These are phyloP conservation scores for Fusarium decemcellulare DNA, from an alignment of 2,329 filamentous ascomycete genomes.

Conservation along the genomic window DNA sequence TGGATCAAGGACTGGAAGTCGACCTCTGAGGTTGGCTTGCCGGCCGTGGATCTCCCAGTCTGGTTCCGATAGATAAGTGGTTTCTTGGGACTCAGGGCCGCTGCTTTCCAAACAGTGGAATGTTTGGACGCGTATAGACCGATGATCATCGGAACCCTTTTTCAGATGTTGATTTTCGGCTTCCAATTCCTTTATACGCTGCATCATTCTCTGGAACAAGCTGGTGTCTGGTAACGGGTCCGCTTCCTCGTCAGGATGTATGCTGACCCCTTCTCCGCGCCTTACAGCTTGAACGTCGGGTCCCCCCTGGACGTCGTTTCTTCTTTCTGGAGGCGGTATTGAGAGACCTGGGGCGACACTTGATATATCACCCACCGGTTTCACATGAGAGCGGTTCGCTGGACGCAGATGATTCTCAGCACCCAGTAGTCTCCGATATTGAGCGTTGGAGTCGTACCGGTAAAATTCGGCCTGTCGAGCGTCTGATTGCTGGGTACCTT, in stretches of 20 bases:
- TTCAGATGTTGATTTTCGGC: not conserved
- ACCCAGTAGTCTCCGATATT: too few relatives aligned
- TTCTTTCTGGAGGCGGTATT: too few relatives aligned
- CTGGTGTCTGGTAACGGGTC: not conserved
- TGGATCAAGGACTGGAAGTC: not conserved
- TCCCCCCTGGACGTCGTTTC: too few relatives aligned
- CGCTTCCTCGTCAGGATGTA: not conserved
- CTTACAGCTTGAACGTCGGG: too few relatives aligned
- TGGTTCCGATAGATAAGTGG: slow-evolving; percentile 1
- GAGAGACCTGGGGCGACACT: too few relatives aligned
- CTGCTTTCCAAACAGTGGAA: slow-evolving; percentile 1
- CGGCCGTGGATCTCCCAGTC: not conserved
- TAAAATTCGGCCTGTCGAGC: too few relatives aligned
- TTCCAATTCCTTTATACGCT: slow-evolving; percentile 7
- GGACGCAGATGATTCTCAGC: too few relatives aligned
- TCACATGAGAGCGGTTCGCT: too few relatives aligned
- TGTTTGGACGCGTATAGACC: not conserved
- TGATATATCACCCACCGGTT: too few relatives aligned
- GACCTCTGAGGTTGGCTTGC: not conserved
- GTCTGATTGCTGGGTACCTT: too few relatives aligned
- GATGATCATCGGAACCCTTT: not conserved
- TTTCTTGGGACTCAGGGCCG: not conserved
- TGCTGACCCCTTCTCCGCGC: not conserved
- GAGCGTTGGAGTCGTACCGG: too few relatives aligned
- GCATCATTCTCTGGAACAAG: not conserved